A percentile compares a stretch with the other conserved stretches of the same genome.
Conservation (phyloP, 2,329 filamentous ascomycete genomes). For the Neocatenulostroma microsporum region DNA sequence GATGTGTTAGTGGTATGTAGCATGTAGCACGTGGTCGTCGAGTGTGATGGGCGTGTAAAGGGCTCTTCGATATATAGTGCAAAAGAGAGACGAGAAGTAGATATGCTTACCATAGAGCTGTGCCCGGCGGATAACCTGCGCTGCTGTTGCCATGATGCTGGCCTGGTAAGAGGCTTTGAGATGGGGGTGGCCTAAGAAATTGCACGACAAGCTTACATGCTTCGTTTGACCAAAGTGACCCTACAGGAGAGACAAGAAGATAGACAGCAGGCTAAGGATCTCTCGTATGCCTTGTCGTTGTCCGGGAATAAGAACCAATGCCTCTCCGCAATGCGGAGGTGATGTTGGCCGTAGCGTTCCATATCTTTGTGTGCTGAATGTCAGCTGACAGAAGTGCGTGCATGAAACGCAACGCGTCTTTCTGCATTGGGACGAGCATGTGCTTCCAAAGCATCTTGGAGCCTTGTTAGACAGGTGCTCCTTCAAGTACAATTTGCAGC, state of each 20-base stretch:
- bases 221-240: no score
- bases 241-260: not conserved
- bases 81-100: no score
- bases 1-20: no score
- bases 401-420: conserved; percentile 1
- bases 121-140: conserved; percentile 64
- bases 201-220: no score
- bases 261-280: not conserved
- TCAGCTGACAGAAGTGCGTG: no score
- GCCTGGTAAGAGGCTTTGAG: no score
- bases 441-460: not conserved
- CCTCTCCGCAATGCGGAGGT: conserved; percentile 1
- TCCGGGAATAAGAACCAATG: conserved; percentile 3
- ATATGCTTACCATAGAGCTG: conserved; percentile 75
- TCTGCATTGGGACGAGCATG: not conserved
- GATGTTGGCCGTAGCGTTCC: no score
- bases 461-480: not conserved
- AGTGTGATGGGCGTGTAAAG: no score
- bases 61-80: no score
- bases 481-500: no score
- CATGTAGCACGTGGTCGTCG: no score
- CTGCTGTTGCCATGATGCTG: conserved; percentile 33
- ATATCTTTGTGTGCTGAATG: no score
- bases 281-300: not conserved
- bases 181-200: not conserved